Percentiles rank a stretch among this genome's conserved stretches.
These are phyloP conservation scores for Monoraphidium neglectum DNA, from an alignment of 139 green algal species.

Conservation along the genomic window DNA sequence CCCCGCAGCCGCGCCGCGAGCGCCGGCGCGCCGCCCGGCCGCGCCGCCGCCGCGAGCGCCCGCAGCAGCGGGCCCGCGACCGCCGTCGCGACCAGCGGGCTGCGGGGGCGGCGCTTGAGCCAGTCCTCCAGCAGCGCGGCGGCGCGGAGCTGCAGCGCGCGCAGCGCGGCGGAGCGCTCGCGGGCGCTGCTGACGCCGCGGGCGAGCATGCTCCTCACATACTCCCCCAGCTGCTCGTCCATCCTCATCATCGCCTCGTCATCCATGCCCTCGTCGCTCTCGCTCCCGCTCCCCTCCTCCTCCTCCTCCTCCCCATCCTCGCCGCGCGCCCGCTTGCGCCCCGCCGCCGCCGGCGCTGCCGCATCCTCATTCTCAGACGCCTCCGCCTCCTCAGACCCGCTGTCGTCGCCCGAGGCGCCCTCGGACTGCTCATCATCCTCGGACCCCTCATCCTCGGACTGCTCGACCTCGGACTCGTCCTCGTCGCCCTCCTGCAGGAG, in stretches of 20 bases:
- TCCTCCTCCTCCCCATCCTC: constrained; percentile 10
- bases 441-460: not conserved
- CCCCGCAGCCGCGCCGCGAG: not conserved
- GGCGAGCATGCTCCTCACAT: constrained; percentile 10
- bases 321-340: not conserved
- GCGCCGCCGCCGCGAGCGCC: constrained; percentile 40
- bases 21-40: constrained; percentile 20
- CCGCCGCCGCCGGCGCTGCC: not conserved
- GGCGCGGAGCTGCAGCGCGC: constrained; percentile 70
- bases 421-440: constrained; percentile 27
- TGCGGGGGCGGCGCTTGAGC: constrained; percentile 57
- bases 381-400: constrained; percentile 25
- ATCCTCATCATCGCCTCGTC: constrained; percentile 79
- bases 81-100: constrained; percentile 47
- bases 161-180: constrained; percentile 51
- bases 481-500: constrained; percentile 43
- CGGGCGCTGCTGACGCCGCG: constrained; percentile 16
- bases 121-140: constrained; percentile 66
- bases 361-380: not conserved
- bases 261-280: constrained; percentile 36
- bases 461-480: constrained; percentile 31
- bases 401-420: constrained; percentile 20
- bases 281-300: constrained; percentile 26
- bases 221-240: constrained; percentile 69
- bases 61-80: constrained; percentile 60